Conservation (phyloP, 1,139 yeast genomes). For the Diutina mesorugosa region DNA sequence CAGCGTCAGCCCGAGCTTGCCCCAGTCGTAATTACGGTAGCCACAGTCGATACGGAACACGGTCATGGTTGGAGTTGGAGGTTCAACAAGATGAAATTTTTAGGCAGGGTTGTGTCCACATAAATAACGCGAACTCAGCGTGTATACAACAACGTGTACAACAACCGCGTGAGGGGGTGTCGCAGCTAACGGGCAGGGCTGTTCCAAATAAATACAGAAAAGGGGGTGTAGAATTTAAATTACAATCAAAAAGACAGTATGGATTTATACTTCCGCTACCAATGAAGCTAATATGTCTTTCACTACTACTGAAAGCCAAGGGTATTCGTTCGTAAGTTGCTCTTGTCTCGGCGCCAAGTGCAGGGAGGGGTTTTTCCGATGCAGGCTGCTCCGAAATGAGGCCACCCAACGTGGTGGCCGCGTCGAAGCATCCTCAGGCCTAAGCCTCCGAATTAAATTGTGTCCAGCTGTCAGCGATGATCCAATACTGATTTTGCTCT, state of each 20-base stretch:
- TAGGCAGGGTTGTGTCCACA: not conserved
- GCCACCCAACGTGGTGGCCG: not conserved
- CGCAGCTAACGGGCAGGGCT: no score
- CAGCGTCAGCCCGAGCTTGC: conserved; percentile 70
- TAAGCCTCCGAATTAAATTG: no score
- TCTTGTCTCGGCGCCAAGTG: not conserved
- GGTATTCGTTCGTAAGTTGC: no score
- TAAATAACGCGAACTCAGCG: not conserved
- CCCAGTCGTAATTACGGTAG: conserved; percentile 73
- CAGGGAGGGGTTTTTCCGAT: not conserved
- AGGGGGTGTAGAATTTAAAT: no score
- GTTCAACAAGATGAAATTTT: not conserved
- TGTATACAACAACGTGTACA: not conserved
- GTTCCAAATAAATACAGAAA: no score
- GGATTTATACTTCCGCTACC: no score
- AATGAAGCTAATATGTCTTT: no score
- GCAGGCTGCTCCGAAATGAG: not conserved
- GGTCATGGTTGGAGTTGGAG: not conserved
- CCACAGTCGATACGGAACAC: conserved; percentile 29
- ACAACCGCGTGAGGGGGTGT: no score
- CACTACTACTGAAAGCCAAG: no score
- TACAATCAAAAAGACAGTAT: no score
- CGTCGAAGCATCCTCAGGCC: not conserved
- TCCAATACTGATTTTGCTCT: no score
- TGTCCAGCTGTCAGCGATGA: no score